Evolutionary conservation across 495 filamentous ascomycete genomes (phyloP).

Genomic region (Arthonia radiata): DNA sequence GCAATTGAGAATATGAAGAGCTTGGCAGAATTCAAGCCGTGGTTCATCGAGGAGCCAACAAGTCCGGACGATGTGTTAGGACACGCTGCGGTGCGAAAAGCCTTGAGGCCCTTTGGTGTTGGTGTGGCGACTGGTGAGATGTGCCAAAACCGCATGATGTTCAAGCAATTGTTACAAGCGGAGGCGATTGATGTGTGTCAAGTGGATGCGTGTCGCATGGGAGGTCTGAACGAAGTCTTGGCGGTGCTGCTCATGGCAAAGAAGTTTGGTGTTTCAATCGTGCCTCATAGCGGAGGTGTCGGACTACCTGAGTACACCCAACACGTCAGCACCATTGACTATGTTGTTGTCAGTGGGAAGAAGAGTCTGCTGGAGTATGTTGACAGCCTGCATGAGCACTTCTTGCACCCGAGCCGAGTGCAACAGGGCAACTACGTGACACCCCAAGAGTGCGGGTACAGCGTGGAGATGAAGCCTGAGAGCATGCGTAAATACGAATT

Average conservation of each 20-base stretch:
- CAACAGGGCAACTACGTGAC: slow-evolving; percentile 75
- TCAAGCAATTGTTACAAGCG: slow-evolving; percentile 68
- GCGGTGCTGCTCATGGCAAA: slow-evolving; percentile 77
- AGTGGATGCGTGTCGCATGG: slow-evolving; percentile 75
- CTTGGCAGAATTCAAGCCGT: slow-evolving; percentile 66
- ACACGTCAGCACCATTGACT: slow-evolving; percentile 83
- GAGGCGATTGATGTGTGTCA: slow-evolving; percentile 74
- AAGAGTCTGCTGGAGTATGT: slow-evolving; percentile 71
- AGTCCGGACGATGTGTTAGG: slow-evolving; percentile 80
- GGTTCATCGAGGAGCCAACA: slow-evolving; percentile 97
- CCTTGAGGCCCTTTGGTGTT: slow-evolving; percentile 46
- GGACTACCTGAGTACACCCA: slow-evolving; percentile 80
- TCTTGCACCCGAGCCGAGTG: slow-evolving; percentile 54
- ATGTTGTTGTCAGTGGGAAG: slow-evolving; percentile 67
- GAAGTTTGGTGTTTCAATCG: slow-evolving; percentile 63
- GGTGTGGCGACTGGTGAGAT: slow-evolving; percentile 88
- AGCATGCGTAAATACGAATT: slow-evolving; percentile 61
- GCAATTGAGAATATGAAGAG: slow-evolving; percentile 71
- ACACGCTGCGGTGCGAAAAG: slow-evolving; percentile 61
- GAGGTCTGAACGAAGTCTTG: slow-evolving; percentile 79
- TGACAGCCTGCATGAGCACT: slow-evolving; percentile 85
- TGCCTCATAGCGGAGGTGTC: slow-evolving; percentile 75
- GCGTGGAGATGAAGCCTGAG: slow-evolving; percentile 74
- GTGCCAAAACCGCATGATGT: slow-evolving; percentile 86
- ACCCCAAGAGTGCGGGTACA: slow-evolving; percentile 60